phyloP scores from a whole-genome alignment of 2,329 filamentous ascomycete species.

The Ilyonectria mors-panacis region DNA sequence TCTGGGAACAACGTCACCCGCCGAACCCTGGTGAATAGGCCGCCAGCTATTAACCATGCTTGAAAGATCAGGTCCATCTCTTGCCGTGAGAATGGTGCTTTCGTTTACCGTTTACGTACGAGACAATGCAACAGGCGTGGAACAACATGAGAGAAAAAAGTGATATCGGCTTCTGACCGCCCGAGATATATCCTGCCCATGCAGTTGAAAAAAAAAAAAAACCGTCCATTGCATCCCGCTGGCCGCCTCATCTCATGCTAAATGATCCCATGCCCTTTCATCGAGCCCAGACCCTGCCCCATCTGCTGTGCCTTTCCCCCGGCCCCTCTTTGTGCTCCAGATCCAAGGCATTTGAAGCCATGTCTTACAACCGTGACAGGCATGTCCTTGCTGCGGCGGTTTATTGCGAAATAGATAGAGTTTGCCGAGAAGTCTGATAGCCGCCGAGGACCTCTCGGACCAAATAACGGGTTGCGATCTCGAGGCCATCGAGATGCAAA shows the following conservation, averaged over 20 bases:
- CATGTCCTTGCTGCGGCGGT: background rate
- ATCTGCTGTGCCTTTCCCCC: constrained; percentile 12
- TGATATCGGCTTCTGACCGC: constrained; percentile 13
- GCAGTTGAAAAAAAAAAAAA: background rate
- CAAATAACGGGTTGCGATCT: constrained; percentile 19
- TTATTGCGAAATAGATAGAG: constrained; percentile 14
- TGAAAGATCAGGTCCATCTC: background rate
- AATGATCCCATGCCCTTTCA: constrained; percentile 5
- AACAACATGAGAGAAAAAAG: background rate
- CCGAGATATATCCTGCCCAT: constrained; percentile 7
- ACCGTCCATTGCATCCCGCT: too few relatives aligned
- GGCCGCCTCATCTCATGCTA: constrained; percentile 21
- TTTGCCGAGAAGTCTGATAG: constrained; percentile 12
- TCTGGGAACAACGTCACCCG: constrained; percentile 6
- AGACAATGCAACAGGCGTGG: constrained; percentile 12
- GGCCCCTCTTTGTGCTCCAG: constrained; percentile 11
- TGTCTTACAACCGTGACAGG: background rate
- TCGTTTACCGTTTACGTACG: background rate
- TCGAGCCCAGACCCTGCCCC: constrained; percentile 17
- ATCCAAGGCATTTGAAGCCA: constrained; percentile 1
- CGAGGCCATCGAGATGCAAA: constrained; percentile 20
- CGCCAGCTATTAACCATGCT: constrained; percentile 5
- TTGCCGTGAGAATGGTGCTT: background rate
- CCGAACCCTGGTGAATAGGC: constrained; percentile 2
- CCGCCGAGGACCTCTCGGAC: background rate